Conservation (phyloP, 1,139 yeast genomes). For the Entelexis sorbosivorans region DNA sequence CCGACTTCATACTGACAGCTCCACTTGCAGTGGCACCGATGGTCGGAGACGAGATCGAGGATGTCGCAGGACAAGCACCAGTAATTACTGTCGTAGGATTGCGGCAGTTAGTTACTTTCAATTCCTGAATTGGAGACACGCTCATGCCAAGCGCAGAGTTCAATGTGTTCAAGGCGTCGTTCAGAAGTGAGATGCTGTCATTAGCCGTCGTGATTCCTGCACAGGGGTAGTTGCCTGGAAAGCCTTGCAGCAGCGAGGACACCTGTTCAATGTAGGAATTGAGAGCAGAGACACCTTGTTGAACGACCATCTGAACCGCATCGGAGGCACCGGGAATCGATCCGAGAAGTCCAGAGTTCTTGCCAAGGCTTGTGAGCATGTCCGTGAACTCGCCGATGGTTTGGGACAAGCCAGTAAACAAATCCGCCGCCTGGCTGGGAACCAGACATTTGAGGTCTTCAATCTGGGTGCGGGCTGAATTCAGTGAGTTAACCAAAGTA, state of each 20-base stretch:
- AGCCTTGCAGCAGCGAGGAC: slow-evolving; percentile 10
- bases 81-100: neutral
- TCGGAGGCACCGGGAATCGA: neutral
- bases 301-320: neutral
- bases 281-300: neutral
- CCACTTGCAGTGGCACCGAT: too few relatives aligned
- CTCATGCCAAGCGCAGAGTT: neutral
- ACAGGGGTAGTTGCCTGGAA: slow-evolving; percentile 2
- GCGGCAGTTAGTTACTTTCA: neutral
- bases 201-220: neutral
- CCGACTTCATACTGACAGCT: too few relatives aligned
- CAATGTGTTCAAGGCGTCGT: neutral
- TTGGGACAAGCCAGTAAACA: neutral
- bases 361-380: neutral
- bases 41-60: neutral
- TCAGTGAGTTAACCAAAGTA: neutral
- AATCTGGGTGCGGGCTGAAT: neutral
- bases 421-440: neutral
- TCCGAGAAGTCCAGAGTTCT: neutral
- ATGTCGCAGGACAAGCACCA: neutral
- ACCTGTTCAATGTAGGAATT: neutral
- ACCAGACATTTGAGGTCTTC: neutral
- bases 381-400: neutral
- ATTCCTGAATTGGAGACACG: neutral
- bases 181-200: neutral